Evolutionary conservation across 805 yeast species (phyloP).

Genomic region (Tetrapisispora pingtungensis): DNA sequence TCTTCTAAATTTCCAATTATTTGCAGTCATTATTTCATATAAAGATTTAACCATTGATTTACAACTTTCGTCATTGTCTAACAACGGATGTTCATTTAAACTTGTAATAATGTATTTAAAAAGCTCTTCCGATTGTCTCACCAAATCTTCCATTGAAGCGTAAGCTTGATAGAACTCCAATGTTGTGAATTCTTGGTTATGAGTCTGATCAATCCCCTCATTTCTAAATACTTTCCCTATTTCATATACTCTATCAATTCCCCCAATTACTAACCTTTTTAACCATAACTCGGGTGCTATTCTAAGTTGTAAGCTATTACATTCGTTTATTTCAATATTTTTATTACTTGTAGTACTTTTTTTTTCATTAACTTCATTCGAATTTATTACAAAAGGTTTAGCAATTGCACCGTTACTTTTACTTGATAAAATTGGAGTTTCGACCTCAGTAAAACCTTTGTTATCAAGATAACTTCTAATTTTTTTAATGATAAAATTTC

Average conservation of each 20-base stretch:
- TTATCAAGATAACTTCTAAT: slow-evolving; percentile 49
- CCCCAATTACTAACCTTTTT: slow-evolving; percentile 70
- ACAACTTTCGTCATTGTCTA: background rate
- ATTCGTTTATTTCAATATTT: slow-evolving; percentile 4
- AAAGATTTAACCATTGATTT: background rate
- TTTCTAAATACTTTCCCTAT: slow-evolving; percentile 80
- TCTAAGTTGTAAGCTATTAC: slow-evolving; percentile 44
- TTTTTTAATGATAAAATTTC: slow-evolving; percentile 44
- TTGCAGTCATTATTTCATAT: slow-evolving; percentile 5
- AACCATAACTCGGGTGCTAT: slow-evolving; percentile 97
- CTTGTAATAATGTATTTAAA: slow-evolving; percentile 31
- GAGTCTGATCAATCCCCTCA: slow-evolving; percentile 88
- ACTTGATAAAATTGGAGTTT: slow-evolving; percentile 71
- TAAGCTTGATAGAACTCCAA: slow-evolving; percentile 81
- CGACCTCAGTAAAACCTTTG: slow-evolving; percentile 64
- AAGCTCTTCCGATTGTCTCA: slow-evolving; percentile 51
- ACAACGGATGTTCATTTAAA: slow-evolving; percentile 16
- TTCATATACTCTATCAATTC: slow-evolving; percentile 80
- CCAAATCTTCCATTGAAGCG: slow-evolving; percentile 55
- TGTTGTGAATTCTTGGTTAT: slow-evolving; percentile 87
- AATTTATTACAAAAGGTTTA: slow-evolving; percentile 62
- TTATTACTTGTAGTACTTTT: too few relatives aligned
- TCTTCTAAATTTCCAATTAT: slow-evolving; percentile 22
- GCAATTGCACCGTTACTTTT: slow-evolving; percentile 90
- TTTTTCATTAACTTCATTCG: slow-evolving; percentile 20